Evolutionary conservation across 495 filamentous ascomycete species (phyloP), one percentile per base, ranked within the genome.

Genomic region (Aspergillus cavernicola): DNA sequence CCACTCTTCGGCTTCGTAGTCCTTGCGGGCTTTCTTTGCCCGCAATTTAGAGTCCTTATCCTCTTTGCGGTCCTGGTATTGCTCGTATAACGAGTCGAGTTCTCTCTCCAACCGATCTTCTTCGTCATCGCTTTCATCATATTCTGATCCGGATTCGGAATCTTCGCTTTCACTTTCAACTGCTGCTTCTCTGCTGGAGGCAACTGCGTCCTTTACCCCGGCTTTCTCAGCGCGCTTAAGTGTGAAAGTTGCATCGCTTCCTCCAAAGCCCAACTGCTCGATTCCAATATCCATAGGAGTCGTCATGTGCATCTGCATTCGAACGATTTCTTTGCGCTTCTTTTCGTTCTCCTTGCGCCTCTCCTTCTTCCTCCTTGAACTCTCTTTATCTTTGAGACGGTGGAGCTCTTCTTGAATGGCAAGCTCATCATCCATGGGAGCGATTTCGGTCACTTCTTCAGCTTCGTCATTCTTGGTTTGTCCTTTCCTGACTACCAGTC

Each of bases 291-390:
- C 95, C 76, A 88, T 92, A 13, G 93, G 92, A 1, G 90, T 86
- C 13, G 85, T 89, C 95, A 98, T 97, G 68, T 96, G 83, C 76
- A 98, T 82, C 70, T 98, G 95, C 86, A 97, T 83, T 40, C 93
- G 86, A 24, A 92, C 76, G 49, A 96, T 92, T 51, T 96, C 92
- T 66, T 87, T 90, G 57, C 86, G 84, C 71, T 91, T 96, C 63
- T 83, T 84, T 67, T 96, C 92, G 56, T 97, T 97, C 33, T 92
- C 89, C 59, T 80, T 85, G 54, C 90, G 76, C 53, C 86, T 76
- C 60, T 91, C 87, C 52, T 87, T 84, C 72, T 92, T 96, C 68
- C 83, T 89, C 58, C 82, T 80, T 37, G 83, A 56, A 20, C 62
- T 79, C 52, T 92, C 88, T 60, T 85, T 86, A 10, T 96, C 89